Evolutionary conservation across 257 asterid genomes (phyloP).

Genomic region (Penstemon davidsonii): DNA sequence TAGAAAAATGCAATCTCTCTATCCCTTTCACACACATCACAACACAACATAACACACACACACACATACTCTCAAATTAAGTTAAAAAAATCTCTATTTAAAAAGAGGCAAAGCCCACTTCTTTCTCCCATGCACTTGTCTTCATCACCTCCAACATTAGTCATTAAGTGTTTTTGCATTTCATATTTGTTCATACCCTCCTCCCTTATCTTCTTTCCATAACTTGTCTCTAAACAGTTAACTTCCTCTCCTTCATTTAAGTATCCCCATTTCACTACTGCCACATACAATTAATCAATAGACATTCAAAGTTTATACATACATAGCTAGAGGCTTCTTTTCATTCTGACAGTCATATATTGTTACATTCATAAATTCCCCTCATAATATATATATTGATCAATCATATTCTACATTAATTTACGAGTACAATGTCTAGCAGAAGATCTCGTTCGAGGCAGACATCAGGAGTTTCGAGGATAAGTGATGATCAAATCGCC

Average conservation of each 20-base stretch:
- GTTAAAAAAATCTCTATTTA: conserved; percentile 7
- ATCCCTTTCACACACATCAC: conserved; percentile 14
- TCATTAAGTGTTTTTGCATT: conserved; percentile 4
- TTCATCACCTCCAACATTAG: conserved; percentile 38
- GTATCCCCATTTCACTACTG: conserved; percentile 13
- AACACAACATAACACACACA: not conserved
- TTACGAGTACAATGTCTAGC: conserved; percentile 57
- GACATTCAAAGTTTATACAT: conserved; percentile 6
- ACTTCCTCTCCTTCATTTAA: conserved; percentile 31
- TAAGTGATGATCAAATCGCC: conserved; percentile 70
- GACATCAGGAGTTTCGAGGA: conserved; percentile 45
- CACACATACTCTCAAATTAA: not conserved
- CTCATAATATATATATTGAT: not conserved
- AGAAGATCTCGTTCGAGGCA: conserved; percentile 68
- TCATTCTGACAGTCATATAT: not conserved
- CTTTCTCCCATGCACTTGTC: conserved; percentile 46
- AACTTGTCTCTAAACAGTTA: conserved; percentile 38
- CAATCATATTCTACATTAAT: no score
- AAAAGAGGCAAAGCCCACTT: conserved; percentile 38
- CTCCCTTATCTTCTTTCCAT: conserved; percentile 44
- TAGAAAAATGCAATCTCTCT: not conserved
- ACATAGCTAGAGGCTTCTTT: not conserved
- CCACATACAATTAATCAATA: not conserved
- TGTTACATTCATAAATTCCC: not conserved
- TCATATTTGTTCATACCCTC: conserved; percentile 22